Conservation (phyloP, 2,329 filamentous ascomycete genomes). For the Chaetomiaceae sp. region DNA sequence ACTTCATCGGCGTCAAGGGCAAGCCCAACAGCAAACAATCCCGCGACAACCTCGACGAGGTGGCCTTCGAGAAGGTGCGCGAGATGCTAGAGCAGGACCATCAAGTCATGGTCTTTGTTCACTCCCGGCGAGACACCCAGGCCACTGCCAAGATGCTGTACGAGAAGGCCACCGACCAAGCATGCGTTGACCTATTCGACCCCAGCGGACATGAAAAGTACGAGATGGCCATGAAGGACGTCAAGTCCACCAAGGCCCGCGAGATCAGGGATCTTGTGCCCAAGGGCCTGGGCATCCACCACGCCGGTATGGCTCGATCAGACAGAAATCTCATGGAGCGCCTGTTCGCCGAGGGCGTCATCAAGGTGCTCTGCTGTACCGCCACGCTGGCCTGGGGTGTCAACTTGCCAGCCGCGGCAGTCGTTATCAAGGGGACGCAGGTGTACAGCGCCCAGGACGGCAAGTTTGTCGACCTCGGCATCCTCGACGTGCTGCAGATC, state of each 20-base stretch:
- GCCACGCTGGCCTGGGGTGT: slow-evolving; percentile 98
- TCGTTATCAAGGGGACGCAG: slow-evolving; percentile 97
- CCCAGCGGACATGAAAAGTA: slow-evolving; percentile 74
- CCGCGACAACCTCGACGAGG: slow-evolving; percentile 81
- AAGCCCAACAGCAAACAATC: slow-evolving; percentile 78
- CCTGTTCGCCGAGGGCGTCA: slow-evolving; percentile 83
- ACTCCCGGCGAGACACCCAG: slow-evolving; percentile 91
- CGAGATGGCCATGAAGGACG: slow-evolving; percentile 72
- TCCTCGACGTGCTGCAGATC: slow-evolving; percentile 94
- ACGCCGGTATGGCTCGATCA: slow-evolving; percentile 91
- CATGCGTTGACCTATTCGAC: slow-evolving; percentile 77
- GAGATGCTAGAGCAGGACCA: slow-evolving; percentile 91
- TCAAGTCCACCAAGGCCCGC: slow-evolving; percentile 78
- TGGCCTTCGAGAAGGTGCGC: slow-evolving; percentile 89
- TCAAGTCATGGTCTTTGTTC: slow-evolving; percentile 99
- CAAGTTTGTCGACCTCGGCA: slow-evolving; percentile 93
- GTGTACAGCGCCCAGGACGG: slow-evolving; percentile 95
- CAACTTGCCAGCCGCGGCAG: slow-evolving; percentile 92
- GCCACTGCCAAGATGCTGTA: slow-evolving; percentile 80
- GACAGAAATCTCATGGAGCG: slow-evolving; percentile 96
- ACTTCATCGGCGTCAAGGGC: slow-evolving; percentile 94
- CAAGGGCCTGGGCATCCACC: slow-evolving; percentile 91
- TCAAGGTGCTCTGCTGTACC: slow-evolving; percentile 97
- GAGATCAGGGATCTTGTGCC: slow-evolving; percentile 85
- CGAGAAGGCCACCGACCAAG: slow-evolving; percentile 79